Evolutionary conservation across 2,329 filamentous ascomycete genomes (phyloP).

Genomic region (Clonostachys solani): DNA sequence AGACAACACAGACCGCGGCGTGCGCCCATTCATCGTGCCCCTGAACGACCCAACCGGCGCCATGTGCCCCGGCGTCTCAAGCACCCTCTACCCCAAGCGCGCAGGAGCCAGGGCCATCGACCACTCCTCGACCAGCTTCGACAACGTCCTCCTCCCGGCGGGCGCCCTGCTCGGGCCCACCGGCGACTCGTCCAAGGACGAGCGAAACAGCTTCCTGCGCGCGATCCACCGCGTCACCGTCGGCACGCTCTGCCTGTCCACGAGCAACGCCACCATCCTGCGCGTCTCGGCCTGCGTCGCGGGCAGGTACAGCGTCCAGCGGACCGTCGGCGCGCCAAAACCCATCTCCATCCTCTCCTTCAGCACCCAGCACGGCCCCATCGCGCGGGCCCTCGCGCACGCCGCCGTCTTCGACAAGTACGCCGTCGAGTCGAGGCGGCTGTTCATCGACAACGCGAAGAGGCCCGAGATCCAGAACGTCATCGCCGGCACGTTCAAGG

Average conservation of each 20-base stretch:
- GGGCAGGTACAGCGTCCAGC: background rate
- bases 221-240: slow-evolving; percentile 15
- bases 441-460: too few species aligned
- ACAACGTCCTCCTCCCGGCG: slow-evolving; percentile 17
- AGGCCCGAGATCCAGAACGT: too few species aligned
- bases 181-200: slow-evolving; percentile 5
- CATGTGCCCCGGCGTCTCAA: slow-evolving; percentile 20
- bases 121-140: slow-evolving; percentile 24
- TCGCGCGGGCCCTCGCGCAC: slow-evolving; percentile 1
- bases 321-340: background rate
- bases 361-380: slow-evolving; percentile 15
- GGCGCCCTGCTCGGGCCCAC: slow-evolving; percentile 18
- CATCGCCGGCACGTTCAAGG: too few species aligned
- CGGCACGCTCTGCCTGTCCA: slow-evolving; percentile 15
- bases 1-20: slow-evolving; percentile 13
- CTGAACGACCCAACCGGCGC: slow-evolving; percentile 11
- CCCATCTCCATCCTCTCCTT: slow-evolving; percentile 13
- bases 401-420: slow-evolving; percentile 7
- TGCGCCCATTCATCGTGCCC: slow-evolving; percentile 22
- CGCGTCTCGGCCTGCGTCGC: background rate
- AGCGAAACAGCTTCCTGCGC: slow-evolving; percentile 16
- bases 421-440: background rate
- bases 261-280: slow-evolving; percentile 7
- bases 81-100: slow-evolving; percentile 13
- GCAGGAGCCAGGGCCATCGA: slow-evolving; percentile 20